Evolutionary conservation across 768 basidiomycete genomes (phyloP).

Genomic region (Tulasnella sp.): DNA sequence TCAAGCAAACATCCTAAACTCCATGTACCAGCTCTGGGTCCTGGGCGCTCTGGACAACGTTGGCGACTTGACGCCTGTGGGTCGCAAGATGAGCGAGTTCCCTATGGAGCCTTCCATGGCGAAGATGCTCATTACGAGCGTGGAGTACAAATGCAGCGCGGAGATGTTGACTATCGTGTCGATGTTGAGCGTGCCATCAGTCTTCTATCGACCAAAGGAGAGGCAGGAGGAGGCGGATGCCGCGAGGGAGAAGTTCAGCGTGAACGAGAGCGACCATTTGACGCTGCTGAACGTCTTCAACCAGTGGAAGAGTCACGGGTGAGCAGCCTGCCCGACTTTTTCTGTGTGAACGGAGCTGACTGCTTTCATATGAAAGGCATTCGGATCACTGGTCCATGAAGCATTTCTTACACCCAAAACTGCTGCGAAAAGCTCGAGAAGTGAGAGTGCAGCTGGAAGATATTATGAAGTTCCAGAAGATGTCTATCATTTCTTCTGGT

Average conservation of each 20-base stretch:
- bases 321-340: slow-evolving; percentile 34
- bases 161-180: slow-evolving; percentile 99
- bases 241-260: slow-evolving; percentile 96
- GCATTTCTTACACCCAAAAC: slow-evolving; percentile 95
- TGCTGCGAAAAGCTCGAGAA: slow-evolving; percentile 90
- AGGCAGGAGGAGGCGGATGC: slow-evolving; percentile 97
- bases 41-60: slow-evolving; percentile 95
- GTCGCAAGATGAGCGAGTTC: slow-evolving; percentile 98
- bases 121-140: slow-evolving; percentile 95
- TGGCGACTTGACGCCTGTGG: slow-evolving; percentile 88
- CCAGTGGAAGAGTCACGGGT: slow-evolving; percentile 97
- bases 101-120: slow-evolving; percentile 99
- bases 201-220: slow-evolving; percentile 97
- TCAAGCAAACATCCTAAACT: slow-evolving; percentile 98
- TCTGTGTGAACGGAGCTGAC: slow-evolving; percentile 18
- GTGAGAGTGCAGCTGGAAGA: slow-evolving; percentile 94
- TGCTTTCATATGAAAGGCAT: slow-evolving; percentile 48
- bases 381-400: slow-evolving; percentile 93
- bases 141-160: slow-evolving; percentile 85
- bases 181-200: slow-evolving; percentile 96
- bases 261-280: slow-evolving; percentile 95
- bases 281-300: slow-evolving; percentile 94
- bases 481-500: slow-evolving; percentile 85
- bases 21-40: slow-evolving; percentile 99
- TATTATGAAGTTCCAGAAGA: slow-evolving; percentile 99